Base-by-base conservation (phyloP, 495 filamentous ascomycete genomes). In the Talaromyces thailandensis region DNA sequence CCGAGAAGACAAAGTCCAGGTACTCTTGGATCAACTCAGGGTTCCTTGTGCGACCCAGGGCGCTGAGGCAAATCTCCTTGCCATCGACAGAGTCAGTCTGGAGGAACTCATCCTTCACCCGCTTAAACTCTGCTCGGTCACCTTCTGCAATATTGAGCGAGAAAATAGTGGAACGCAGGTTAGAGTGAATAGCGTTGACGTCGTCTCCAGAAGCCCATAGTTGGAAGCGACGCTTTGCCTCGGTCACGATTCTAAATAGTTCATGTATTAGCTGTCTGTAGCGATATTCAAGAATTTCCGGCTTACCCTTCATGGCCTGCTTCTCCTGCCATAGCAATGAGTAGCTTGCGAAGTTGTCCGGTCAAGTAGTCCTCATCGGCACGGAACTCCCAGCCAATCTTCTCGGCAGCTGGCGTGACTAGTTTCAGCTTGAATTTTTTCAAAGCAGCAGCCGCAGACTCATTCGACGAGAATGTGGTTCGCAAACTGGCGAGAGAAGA, bases 61-160 rank as follows among this genome's bases (percentile, higher is more conserved):
- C 82, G 50, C 82, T 75, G 9, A 98, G 81, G 66, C 85, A 86
- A 59, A 93, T 89, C 68, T 98, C 93, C 73, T 90, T 92, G 62
- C 91, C 92, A 68, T 97, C 94, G 31, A 96, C 85, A 6, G 92
- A 87, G 35, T 87, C 87, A 1, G 91, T 95, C 26, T 76, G 84
- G 43, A 83, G 79, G 77, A 89, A 98, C 73, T 96, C 90, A 8
- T 90, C 78, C 76, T 92, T 89, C 31, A 98, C 82, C 6, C 84
- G 82, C 29, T 89, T 83, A 67, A 89, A 91, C 60, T 84, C 86
- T 8, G 81, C 68, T 6, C 81, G 76, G 56, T 89, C 85, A 26
- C 85, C 84, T 61, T 88, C 79, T 29, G 81, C 82, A 31, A 97
- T 79, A n/a, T 84, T 87, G 51, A 89, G 86, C 50, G 84, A 84